phyloP scores from a whole-genome alignment of 768 basidiomycete species.

The Melanogaster broomeanus region DNA sequence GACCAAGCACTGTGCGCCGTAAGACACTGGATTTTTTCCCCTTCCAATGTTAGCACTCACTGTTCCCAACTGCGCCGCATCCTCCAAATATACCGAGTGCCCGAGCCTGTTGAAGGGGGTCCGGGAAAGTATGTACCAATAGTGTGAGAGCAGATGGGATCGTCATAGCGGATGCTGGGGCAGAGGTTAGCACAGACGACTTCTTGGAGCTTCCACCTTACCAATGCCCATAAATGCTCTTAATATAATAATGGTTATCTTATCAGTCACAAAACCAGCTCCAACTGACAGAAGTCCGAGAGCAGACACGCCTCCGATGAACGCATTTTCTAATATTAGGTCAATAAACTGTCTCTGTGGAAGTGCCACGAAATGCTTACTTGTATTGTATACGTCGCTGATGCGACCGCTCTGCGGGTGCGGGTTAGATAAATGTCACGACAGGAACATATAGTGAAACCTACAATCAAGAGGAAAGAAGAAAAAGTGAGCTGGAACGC shows the following conservation, averaged over 20 bases:
- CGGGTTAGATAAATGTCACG: conserved; percentile 7
- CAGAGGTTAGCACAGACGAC: conserved; percentile 1
- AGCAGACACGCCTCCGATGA: conserved; percentile 40
- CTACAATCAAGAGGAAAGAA: conserved; percentile 34
- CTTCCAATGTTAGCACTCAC: conserved; percentile 15
- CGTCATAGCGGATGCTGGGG: conserved; percentile 47
- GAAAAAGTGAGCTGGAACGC: conserved; percentile 51
- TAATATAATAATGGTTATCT: conserved; percentile 50
- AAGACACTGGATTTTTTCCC: not conserved
- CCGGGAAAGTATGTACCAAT: conserved; percentile 51
- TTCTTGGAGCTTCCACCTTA: conserved; percentile 7
- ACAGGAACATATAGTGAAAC: not conserved
- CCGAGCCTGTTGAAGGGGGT: conserved; percentile 45
- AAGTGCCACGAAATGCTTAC: conserved; percentile 20
- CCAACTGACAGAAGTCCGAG: conserved; percentile 47
- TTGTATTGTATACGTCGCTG: conserved; percentile 28
- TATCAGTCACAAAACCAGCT: conserved; percentile 47
- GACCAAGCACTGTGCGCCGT: conserved; percentile 35
- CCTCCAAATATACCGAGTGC: conserved; percentile 52
- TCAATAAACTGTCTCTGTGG: conserved; percentile 29
- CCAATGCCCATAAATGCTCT: conserved; percentile 54
- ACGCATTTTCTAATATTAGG: conserved; percentile 40
- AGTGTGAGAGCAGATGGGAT: conserved; percentile 52
- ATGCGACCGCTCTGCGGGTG: conserved; percentile 25
- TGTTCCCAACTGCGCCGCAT: conserved; percentile 47